Evolutionary conservation across 805 yeast species (phyloP).

Genomic region (Spathaspora hagerdaliae): DNA sequence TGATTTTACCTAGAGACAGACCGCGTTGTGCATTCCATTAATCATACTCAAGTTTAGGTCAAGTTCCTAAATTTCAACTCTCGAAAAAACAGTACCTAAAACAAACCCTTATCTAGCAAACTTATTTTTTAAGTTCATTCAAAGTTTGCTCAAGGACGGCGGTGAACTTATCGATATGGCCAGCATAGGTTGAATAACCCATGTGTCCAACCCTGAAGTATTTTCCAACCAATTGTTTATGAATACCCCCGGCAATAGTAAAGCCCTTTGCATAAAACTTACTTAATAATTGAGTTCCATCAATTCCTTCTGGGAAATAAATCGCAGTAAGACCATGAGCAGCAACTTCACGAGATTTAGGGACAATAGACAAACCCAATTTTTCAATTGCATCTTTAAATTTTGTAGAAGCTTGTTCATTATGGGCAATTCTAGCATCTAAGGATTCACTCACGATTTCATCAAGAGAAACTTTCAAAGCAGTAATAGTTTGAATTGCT

Average conservation of each 20-base stretch:
- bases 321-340: conserved; percentile 87
- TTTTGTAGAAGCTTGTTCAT: conserved; percentile 55
- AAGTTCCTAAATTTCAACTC: too few species aligned
- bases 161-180: conserved; percentile 33
- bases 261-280: conserved; percentile 60
- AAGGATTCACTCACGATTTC: conserved; percentile 59
- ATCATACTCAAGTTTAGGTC: too few species aligned
- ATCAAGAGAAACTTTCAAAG: conserved; percentile 70
- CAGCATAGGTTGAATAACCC: conserved; percentile 67
- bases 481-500: conserved; percentile 82
- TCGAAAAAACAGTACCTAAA: too few species aligned
- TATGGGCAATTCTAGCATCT: conserved; percentile 59
- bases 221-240: conserved; percentile 70
- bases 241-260: conserved; percentile 87
- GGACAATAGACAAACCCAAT: conserved; percentile 67
- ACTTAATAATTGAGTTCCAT: conserved; percentile 63
- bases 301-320: conserved; percentile 72
- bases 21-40: too few species aligned
- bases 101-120: not conserved
- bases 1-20: too few species aligned
- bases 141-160: conserved; percentile 31
- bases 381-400: conserved; percentile 58
- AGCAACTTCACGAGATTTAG: conserved; percentile 53
- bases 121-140: conserved; percentile 15
- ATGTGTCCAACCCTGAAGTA: conserved; percentile 95